Base-by-base conservation (phyloP, 1,284 basidiomycete species). In the Ganoderma sp. region DNA sequence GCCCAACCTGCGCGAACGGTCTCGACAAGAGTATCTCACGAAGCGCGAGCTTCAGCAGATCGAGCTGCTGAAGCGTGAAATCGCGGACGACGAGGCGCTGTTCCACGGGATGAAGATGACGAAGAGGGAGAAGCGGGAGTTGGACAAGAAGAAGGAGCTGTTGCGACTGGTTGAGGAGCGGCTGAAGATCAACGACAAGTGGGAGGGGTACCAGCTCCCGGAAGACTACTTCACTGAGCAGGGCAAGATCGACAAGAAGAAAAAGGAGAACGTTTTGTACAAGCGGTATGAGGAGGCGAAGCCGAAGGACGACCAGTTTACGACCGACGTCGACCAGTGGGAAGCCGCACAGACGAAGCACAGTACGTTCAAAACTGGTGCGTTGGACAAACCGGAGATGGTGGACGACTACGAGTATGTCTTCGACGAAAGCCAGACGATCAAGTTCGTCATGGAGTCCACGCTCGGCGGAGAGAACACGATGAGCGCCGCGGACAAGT, bases 211-310 rank as follows among this genome's bases (percentile, higher is more conserved):
- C 76, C 92, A 93, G 82, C 86, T 98, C 48, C 97, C 96, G 0
- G 96, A 98, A 75, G 97, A 99, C 81, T 99, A 99, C 77, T 87
- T 99, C 75, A 99, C 97, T 0, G 97, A 98, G 77, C 95, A 98
- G 79, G 98, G 98, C n/a, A 97, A 96, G 80, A 94, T 99, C 70
- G 97, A 99, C 85, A 92, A 90, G 81, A 97, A 98, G 83, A 97
- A 96, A 82, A 97, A 98, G 78, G 90, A 97, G 78, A 92, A 93
- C 73, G 96, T 94, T 0, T 81, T 99, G 62, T 99, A 98, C 78
- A 90, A 95, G 75, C 92, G 98, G 42, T 98, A 98, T 78, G 94
- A 97, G 77, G 97, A 99, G 69, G 92, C 91, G 41, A 93, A 92
- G 76, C 90, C 90, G 2, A 92, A 94, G 77, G 93, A 94, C 70